Evolutionary conservation across 352 stramenopile species (phyloP).

Genomic region (Globisporangium lucens): DNA sequence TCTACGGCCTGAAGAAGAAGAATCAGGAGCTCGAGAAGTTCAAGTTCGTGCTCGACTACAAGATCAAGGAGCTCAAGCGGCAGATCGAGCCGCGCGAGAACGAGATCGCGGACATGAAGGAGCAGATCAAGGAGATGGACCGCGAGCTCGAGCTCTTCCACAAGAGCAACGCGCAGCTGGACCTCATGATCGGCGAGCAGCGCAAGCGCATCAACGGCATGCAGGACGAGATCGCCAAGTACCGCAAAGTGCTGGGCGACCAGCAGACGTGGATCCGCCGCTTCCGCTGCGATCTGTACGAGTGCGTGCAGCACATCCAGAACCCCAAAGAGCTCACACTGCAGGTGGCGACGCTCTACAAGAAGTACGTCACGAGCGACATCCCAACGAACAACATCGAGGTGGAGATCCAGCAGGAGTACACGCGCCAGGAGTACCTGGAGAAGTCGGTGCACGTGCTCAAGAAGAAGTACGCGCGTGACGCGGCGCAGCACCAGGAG

Average conservation of each 20-base stretch:
- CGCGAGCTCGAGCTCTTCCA: slow-evolving; percentile 94
- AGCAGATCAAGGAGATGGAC: slow-evolving; percentile 96
- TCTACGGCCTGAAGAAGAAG: slow-evolving; percentile 95
- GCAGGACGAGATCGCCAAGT: slow-evolving; percentile 69
- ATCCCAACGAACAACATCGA: slow-evolving; percentile 49
- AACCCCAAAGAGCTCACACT: slow-evolving; percentile 76
- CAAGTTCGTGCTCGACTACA: slow-evolving; percentile 96
- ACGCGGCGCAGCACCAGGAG: slow-evolving; percentile 59
- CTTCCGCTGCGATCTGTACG: slow-evolving; percentile 87
- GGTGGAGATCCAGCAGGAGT: slow-evolving; percentile 79
- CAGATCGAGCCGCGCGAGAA: slow-evolving; percentile 94
- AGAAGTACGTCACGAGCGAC: slow-evolving; percentile 60
- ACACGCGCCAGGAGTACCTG: slow-evolving; percentile 91
- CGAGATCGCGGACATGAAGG: slow-evolving; percentile 92
- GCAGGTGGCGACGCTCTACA: slow-evolving; percentile 71
- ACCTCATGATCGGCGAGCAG: slow-evolving; percentile 93
- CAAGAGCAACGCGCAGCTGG: slow-evolving; percentile 91
- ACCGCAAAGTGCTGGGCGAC: slow-evolving; percentile 55
- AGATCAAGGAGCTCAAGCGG: slow-evolving; percentile 95
- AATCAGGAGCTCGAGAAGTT: slow-evolving; percentile 97
- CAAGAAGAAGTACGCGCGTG: slow-evolving; percentile 84
- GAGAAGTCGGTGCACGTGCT: slow-evolving; percentile 90
- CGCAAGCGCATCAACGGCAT: slow-evolving; percentile 82
- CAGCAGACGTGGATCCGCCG: slow-evolving; percentile 63
- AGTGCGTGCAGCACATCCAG: slow-evolving; percentile 71